Evolutionary conservation across 805 yeast species (phyloP), one percentile per base, ranked within the genome.

Genomic region (Candida sanyiensis): DNA sequence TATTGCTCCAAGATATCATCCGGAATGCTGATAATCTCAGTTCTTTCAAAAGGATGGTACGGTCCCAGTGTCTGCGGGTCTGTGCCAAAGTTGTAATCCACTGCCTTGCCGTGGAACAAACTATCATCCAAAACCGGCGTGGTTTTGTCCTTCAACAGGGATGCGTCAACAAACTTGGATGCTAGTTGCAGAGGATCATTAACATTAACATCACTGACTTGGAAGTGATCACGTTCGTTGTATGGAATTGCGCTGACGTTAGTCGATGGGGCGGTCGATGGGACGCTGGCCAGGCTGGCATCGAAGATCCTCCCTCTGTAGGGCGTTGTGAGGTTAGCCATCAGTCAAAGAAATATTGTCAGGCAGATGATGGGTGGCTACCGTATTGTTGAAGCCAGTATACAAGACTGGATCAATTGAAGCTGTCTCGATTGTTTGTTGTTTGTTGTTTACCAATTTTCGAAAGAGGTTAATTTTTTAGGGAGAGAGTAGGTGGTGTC

Each of bases 1-100:
- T 80, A 75, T 49, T 83, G 87, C 39, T 80, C 81, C 48, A 83
- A 74, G 45, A 87, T 77, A 45, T 73, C 77, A 56, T 88, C 95
- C 1, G 97, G 97, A 36, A 89, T 75, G 51, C 75, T 77, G 42
- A 80, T 67, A 37, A 80, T 77, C 24, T 73, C 71, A 2, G 81
- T 68, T 52, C 81, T 80, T 53, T 80, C 89, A 58, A 87, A 88
- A 7, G 95, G 80, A n/a, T 83, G 72, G 46, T 79, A 80, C 1
- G 72, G 58, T 5, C 71, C 69, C 26, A 67, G 47, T 0, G 70
- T 70, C 17, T 65, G 67, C 2, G 61, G 52, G 7, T 64, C 67
- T 47, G 70, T 74, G 45, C 75, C 77, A 57, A 76, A 84, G 52
- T 77, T 81, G 54, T 84, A 88, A 45, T 80, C 70, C 38, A 77